Evolutionary conservation across 164 flowering plant genomes (phyloP).

Genomic region (Magnolia officinalis): DNA sequence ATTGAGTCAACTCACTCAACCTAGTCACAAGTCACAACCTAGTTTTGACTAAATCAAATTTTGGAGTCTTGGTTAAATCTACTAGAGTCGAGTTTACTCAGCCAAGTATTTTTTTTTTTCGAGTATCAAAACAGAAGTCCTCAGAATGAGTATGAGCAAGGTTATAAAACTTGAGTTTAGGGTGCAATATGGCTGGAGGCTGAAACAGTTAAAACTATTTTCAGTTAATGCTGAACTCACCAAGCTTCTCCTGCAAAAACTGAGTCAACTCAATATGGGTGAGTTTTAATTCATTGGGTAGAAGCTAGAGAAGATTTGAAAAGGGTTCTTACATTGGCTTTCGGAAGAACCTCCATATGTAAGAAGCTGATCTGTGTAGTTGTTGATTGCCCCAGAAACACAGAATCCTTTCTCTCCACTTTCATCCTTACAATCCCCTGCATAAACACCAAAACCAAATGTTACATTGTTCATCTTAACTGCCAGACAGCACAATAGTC

Average conservation of each 20-base stretch:
- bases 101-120: too few relatives aligned
- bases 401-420: constrained; percentile 60
- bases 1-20: too few relatives aligned
- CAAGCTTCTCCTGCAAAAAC: neutral
- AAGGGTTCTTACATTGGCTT: constrained; percentile 35
- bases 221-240: neutral
- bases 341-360: constrained; percentile 34
- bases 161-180: too few relatives aligned
- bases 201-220: too few relatives aligned
- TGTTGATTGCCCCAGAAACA: constrained; percentile 79
- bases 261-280: neutral
- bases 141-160: too few relatives aligned
- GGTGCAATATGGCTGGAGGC: too few relatives aligned
- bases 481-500: neutral
- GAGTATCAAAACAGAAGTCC: too few relatives aligned
- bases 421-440: constrained; percentile 92
- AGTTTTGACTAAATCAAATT: too few relatives aligned
- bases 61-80: too few relatives aligned
- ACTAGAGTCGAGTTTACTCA: too few relatives aligned
- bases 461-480: neutral
- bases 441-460: neutral
- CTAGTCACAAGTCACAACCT: too few relatives aligned
- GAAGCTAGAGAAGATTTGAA: neutral
- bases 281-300: neutral
- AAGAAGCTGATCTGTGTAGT: constrained; percentile 79